Conservation (phyloP, 1,139 yeast genomes). For the Debaryomycetaceae sp. region DNA sequence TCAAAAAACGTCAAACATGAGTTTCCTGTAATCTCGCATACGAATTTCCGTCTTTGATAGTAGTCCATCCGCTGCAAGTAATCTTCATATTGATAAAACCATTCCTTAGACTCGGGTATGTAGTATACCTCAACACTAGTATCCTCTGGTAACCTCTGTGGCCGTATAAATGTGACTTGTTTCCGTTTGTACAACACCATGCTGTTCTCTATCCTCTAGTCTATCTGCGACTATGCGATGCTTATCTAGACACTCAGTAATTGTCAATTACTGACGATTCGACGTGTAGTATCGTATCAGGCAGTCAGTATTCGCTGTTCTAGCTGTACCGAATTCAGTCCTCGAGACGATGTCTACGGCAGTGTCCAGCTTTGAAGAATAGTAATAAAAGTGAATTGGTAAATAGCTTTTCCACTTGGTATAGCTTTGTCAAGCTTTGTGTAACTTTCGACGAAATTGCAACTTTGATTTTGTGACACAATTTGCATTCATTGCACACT, state of each 20-base stretch:
- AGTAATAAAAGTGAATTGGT: not conserved
- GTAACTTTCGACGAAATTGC: not conserved
- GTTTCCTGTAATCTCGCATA: slow-evolving; percentile 94
- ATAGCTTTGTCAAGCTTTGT: not conserved
- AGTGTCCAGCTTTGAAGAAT: not conserved
- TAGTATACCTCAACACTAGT: slow-evolving; percentile 61
- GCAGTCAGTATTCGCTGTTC: too few relatives aligned
- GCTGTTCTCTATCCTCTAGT: not conserved
- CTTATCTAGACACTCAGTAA: not conserved
- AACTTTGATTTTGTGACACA: not conserved
- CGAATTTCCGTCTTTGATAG: slow-evolving; percentile 73
- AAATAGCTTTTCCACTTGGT: not conserved
- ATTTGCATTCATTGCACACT: not conserved
- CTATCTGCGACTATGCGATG: not conserved
- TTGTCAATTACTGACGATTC: too few relatives aligned
- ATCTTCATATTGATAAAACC: slow-evolving; percentile 74
- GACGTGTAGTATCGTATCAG: too few relatives aligned
- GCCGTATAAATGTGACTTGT: slow-evolving; percentile 56
- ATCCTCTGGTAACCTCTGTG: slow-evolving; percentile 55
- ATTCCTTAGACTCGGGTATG: slow-evolving; percentile 83
- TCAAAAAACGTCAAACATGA: slow-evolving; percentile 88
- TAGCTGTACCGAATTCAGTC: not conserved
- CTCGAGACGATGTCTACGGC: not conserved
- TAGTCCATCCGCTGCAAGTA: slow-evolving; percentile 69
- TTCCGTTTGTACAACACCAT: slow-evolving; percentile 74